Base-by-base conservation (phyloP, 164 flowering plant genomes). In the Magnolia sinica region DNA sequence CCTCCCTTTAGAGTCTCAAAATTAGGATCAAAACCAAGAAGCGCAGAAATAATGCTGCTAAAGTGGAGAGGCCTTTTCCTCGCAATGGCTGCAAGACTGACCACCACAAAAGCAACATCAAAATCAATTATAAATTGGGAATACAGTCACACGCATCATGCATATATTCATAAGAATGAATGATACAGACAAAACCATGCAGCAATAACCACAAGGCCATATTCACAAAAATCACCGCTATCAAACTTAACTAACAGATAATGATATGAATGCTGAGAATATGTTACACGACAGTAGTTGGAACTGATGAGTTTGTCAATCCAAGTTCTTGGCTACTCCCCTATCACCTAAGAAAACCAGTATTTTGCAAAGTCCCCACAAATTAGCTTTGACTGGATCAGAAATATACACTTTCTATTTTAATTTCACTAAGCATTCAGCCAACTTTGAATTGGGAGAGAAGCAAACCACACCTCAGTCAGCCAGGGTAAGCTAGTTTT, bases 21-120 rank as follows among this genome's bases (percentile, higher is more conserved):
- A 78, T 83, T 88, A 45, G 89, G 85, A 80, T 87, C 83, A 79
- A 94, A 96, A 69, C 90, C 89, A 79, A 94, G 87, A 74, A 96
- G 76, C 14, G 89, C 88, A 76, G 91, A 83, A 52, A 93, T 84
- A 75, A 94, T 80, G 20, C 76, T 79, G 37, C 70, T 81, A 79
- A 88, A 96, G 77, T 86, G 90, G 67, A 84, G 49, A 9, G 96
- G 92, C 83, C 98, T 88, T 85, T 87, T 94, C 83, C 96, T 89
- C 50, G 89, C 99, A 74, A 96, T 88, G 52, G 94, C 84, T 76
- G 98, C 95, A 79, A 96, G 91, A 88, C 99, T 96, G 93, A 73
- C 10, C 50, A 75, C 37, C 45, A 74, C 55, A 50, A 50, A 70
- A 52, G 37, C 18, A 55, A 55, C 10, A 55, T 55, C 61, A 55